Evolutionary conservation across 2,329 filamentous ascomycete species (phyloP), one percentile per base, ranked within the genome.

Genomic region (Whalleya microplaca): DNA sequence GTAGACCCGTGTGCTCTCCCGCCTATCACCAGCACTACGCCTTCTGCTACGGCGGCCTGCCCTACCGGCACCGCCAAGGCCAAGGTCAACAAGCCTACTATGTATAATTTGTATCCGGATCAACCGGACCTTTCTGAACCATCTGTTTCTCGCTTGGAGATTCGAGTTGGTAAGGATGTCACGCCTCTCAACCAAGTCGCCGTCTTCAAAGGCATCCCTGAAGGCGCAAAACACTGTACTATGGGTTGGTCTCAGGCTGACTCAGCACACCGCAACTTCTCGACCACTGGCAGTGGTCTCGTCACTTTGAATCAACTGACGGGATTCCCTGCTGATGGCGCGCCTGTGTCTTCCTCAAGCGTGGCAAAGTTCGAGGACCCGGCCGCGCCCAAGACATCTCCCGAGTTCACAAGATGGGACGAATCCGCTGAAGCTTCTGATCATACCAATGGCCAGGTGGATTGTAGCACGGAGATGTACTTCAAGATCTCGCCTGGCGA

Each of bases 221-320:
- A 64, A 0, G 41, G 32, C 0, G 71, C 71, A 5, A 68, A 62
- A 48, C 41, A 45, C 2, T 75, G 73, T 61, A 20, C 21, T 1
- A 58, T 75, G 7, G 51, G 55, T 16, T 75, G 73, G 73, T 45
- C 45, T 2, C 73, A 75, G 9, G 76, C 72, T 7, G 71, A 69
- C 7, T 71, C 63, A 53, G 71, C 67, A 51, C 69, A 73, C 41
- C 76, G 72, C 56, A 69, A 68, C 47, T 75, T 78, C 56, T 69
- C 70, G 55, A 74, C 76, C 55, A 61, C 66, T 14, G 65, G 66
- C 27, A 68, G 62, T 37, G 72, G 69, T 2, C 54, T 68, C 16
- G 37, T 68, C 0, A 42, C 55, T 1, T 51, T 66, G 19, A 59
- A 52, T 21, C 70, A 63, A 20, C 62, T 73, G 1, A 56, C 64